phyloP scores from a whole-genome alignment of 305 asterid genomes.

The Fraxinus velutina region DNA sequence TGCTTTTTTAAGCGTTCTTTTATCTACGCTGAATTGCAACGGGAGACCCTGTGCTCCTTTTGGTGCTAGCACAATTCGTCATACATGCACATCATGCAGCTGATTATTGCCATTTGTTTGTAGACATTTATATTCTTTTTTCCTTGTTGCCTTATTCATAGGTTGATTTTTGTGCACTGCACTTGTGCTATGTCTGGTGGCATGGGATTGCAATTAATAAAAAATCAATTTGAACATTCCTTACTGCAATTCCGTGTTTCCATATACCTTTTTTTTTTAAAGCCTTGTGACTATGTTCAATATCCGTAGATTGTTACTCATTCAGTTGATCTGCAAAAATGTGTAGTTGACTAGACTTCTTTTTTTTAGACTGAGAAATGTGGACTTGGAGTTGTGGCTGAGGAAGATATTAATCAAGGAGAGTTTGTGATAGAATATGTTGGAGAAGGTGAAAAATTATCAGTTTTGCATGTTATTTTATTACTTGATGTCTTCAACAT shows the following conservation, averaged over 20 bases:
- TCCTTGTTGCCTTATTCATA: background rate
- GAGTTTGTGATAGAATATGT: conserved; percentile 95
- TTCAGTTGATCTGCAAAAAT: background rate
- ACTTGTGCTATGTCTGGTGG: background rate
- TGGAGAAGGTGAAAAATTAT: conserved; percentile 71
- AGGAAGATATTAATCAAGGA: conserved; percentile 79
- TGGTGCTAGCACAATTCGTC: background rate
- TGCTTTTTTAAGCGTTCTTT: background rate
- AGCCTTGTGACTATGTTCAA: background rate
- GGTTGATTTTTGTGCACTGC: background rate
- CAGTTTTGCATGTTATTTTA: conserved; percentile 1
- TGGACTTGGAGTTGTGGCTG: conserved; percentile 91
- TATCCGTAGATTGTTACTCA: background rate
- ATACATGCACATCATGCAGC: background rate
- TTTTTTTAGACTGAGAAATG: conserved; percentile 84
- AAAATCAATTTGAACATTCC: background rate
- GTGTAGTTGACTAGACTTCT: conserved; percentile 18
- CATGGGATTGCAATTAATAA: background rate
- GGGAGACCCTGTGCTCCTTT: conserved; percentile 5
- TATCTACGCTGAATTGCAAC: background rate
- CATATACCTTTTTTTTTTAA: background rate
- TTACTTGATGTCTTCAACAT: background rate
- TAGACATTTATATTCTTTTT: background rate
- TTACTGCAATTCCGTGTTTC: background rate
- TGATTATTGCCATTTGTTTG: background rate